Conservation (phyloP, 352 stramenopile genomes). For the Globisporangium recalcitrans region DNA sequence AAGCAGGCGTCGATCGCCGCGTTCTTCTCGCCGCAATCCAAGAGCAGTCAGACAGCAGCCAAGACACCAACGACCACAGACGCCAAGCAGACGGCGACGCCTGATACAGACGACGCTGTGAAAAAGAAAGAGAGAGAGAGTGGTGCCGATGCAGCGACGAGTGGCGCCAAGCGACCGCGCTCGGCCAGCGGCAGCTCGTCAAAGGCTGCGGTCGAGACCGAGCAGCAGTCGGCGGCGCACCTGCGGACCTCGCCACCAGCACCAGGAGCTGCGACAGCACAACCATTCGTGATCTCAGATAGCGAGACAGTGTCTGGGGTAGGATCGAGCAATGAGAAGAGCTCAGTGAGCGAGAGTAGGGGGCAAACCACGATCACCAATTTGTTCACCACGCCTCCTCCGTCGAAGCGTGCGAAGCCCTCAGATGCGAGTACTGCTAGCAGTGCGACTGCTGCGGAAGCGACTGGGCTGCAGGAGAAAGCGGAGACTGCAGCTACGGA, state of each 20-base stretch:
- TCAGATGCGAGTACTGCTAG: background rate
- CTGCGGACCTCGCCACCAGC: background rate
- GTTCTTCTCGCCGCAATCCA: constrained; percentile 70
- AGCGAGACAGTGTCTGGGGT: background rate
- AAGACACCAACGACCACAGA: background rate
- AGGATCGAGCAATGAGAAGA: background rate
- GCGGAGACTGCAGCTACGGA: background rate
- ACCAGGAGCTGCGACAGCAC: background rate
- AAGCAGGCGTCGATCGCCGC: constrained; percentile 74
- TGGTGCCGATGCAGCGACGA: background rate
- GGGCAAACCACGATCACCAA: constrained; percentile 1
- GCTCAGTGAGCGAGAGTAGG: background rate
- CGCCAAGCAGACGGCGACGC: background rate
- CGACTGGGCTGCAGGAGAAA: background rate
- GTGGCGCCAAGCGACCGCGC: constrained; percentile 11
- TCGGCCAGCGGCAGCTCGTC: background rate
- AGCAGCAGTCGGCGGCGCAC: background rate
- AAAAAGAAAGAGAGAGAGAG: constrained; percentile 23
- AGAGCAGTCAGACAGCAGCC: constrained; percentile 16
- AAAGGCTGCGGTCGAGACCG: background rate
- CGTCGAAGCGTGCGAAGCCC: constrained; percentile 10
- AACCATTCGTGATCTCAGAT: background rate
- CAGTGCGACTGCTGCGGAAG: background rate
- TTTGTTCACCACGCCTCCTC: constrained; percentile 17
- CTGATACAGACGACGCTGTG: background rate